These are phyloP conservation scores for Mariannaea sp. DNA, from an alignment of 2,329 filamentous ascomycete species.

Conservation along the genomic window DNA sequence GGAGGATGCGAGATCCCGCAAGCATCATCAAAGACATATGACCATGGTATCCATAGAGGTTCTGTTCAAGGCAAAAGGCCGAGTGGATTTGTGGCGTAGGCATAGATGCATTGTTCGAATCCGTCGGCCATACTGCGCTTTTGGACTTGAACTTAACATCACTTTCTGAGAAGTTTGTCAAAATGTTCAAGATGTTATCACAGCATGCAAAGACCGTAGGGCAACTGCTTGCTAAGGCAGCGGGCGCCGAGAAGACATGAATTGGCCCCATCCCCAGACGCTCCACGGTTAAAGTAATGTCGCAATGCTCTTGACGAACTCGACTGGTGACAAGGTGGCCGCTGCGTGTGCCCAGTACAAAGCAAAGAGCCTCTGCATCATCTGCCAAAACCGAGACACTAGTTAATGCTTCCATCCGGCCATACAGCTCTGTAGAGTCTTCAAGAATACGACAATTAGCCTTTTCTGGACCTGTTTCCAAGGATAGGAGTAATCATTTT, in stretches of 20 bases:
- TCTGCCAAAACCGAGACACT: slow-evolving; percentile 48
- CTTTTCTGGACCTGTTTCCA: neutral
- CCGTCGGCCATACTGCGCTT: slow-evolving; percentile 56
- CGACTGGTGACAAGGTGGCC: slow-evolving; percentile 54
- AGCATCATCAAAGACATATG: slow-evolving; percentile 55
- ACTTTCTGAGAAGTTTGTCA: slow-evolving; percentile 45
- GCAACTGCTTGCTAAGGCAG: slow-evolving; percentile 30
- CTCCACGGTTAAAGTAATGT: slow-evolving; percentile 39
- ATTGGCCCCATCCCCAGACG: slow-evolving; percentile 45
- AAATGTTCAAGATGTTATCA: slow-evolving; percentile 52
- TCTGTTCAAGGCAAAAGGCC: slow-evolving; percentile 48
- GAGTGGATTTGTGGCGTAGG: slow-evolving; percentile 55
- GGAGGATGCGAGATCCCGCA: slow-evolving; percentile 54
- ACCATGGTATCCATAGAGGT: slow-evolving; percentile 45
- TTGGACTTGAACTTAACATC: slow-evolving; percentile 46
- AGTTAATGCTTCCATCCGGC: slow-evolving; percentile 50
- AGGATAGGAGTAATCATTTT: neutral
- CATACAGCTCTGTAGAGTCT: neutral
- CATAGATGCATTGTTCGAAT: slow-evolving; percentile 52
- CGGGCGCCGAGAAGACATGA: slow-evolving; percentile 40
- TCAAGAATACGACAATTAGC: slow-evolving; percentile 17
- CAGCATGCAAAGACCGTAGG: slow-evolving; percentile 52
- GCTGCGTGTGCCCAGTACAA: slow-evolving; percentile 56
- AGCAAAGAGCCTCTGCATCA: slow-evolving; percentile 32
- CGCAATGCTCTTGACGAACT: slow-evolving; percentile 24